A percentile compares a stretch with the other conserved stretches of the same genome.
Evolutionary conservation across 2,329 filamentous ascomycete species (phyloP).

Genomic region (Magnaporthiopsis rhizophila): DNA sequence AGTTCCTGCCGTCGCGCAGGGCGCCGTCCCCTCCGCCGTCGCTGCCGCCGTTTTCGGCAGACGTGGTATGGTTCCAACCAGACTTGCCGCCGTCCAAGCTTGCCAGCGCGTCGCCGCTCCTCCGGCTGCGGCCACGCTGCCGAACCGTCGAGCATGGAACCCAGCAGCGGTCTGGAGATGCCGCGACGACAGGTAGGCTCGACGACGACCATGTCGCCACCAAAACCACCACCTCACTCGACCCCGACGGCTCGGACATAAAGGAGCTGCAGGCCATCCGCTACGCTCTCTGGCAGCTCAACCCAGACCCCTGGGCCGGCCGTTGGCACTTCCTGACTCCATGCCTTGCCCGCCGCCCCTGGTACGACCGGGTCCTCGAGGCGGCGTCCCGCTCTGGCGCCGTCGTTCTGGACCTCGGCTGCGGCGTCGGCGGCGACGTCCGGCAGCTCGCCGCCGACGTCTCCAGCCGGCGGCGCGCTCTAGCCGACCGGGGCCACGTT

Average conservation of each 20-base stretch:
- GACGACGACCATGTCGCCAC: too few relatives aligned
- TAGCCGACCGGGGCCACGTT: too few relatives aligned
- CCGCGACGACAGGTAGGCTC: too few relatives aligned
- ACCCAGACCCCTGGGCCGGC: conserved; percentile 3
- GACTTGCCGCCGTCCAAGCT: too few relatives aligned
- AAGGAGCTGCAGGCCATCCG: not conserved
- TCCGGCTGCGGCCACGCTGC: too few relatives aligned
- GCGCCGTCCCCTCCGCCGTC: too few relatives aligned
- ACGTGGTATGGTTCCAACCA: too few relatives aligned
- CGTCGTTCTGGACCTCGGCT: not conserved
- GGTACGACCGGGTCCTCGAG: not conserved
- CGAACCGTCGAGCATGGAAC: too few relatives aligned
- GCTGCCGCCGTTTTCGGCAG: too few relatives aligned
- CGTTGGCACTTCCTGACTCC: conserved; percentile 1
- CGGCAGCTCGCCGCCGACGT: not conserved
- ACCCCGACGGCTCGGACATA: not conserved
- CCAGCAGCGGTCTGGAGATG: too few relatives aligned
- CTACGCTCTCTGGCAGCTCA: conserved; percentile 1
- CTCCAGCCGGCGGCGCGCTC: not conserved
- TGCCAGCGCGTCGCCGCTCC: too few relatives aligned
- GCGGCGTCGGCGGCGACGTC: conserved; percentile 4
- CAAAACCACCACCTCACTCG: not conserved
- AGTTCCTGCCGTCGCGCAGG: too few relatives aligned
- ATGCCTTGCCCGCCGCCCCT: not conserved
- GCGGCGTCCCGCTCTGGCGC: not conserved